phyloP scores from a whole-genome alignment of 2,329 filamentous ascomycete species.

The Chrysoporthe austroafricana region DNA sequence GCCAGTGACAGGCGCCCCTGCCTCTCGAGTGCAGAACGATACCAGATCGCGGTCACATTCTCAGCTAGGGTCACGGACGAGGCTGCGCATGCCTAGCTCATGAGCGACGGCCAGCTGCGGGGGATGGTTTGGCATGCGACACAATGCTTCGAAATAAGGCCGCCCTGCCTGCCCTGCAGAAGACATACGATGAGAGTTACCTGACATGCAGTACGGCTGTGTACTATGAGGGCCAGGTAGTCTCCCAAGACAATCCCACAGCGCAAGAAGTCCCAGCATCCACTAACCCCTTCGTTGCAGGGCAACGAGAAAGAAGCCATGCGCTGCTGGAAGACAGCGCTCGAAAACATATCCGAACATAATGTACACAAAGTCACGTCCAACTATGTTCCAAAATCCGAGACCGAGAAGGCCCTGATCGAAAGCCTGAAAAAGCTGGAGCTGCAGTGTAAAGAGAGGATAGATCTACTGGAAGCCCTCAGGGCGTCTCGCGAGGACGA shows the following conservation, averaged over 20 bases:
- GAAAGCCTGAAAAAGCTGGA: slow-evolving; percentile 84
- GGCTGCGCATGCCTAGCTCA: slow-evolving; percentile 18
- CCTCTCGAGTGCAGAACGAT: background rate
- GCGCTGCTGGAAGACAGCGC: slow-evolving; percentile 84
- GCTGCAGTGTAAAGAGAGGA: slow-evolving; percentile 88
- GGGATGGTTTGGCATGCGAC: slow-evolving; percentile 30
- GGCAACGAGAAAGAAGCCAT: slow-evolving; percentile 90
- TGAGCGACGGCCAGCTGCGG: slow-evolving; percentile 14
- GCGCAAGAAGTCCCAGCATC: background rate
- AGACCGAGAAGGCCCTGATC: slow-evolving; percentile 81
- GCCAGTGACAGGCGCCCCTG: background rate
- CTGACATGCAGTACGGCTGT: slow-evolving; percentile 92
- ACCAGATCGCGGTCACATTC: background rate
- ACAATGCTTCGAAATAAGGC: slow-evolving; percentile 58
- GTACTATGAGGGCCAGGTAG: slow-evolving; percentile 91
- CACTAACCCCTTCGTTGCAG: slow-evolving; percentile 48
- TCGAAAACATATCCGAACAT: slow-evolving; percentile 87
- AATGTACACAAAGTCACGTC: slow-evolving; percentile 75
- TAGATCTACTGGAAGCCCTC: slow-evolving; percentile 84
- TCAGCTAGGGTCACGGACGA: background rate
- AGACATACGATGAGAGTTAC: slow-evolving; percentile 97
- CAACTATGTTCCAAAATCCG: slow-evolving; percentile 71
- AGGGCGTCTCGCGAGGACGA: slow-evolving; percentile 63
- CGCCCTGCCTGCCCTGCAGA: slow-evolving; percentile 76
- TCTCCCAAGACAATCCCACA: slow-evolving; percentile 8